Conservation (phyloP, 1,139 yeast genomes). For the Tardiomyces digboiensis region DNA sequence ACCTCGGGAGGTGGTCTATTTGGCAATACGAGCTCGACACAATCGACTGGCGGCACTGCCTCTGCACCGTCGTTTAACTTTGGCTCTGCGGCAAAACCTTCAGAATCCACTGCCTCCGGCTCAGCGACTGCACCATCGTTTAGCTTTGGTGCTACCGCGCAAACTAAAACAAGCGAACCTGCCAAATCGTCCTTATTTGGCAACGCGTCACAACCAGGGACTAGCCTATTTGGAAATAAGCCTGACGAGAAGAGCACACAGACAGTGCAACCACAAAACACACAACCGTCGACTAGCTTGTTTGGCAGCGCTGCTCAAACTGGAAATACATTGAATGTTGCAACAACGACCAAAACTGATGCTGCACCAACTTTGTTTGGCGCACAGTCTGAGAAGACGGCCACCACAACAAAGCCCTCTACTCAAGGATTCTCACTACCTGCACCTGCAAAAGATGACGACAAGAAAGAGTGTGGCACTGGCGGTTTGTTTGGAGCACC, state of each 20-base stretch:
- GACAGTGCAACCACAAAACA: neutral
- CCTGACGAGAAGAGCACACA: neutral
- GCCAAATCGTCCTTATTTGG: neutral
- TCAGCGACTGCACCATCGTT: neutral
- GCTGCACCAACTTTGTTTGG: neutral
- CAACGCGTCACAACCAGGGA: neutral
- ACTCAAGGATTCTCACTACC: too few relatives aligned
- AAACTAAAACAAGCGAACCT: neutral
- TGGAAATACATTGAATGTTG: conserved; percentile 1
- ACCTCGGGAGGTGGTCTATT: too few relatives aligned
- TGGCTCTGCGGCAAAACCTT: too few relatives aligned
- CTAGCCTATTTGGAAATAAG: conserved; percentile 3
- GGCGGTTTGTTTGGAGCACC: conserved; percentile 1
- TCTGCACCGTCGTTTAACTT: too few relatives aligned
- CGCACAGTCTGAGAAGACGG: too few relatives aligned
- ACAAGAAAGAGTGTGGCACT: conserved; percentile 1
- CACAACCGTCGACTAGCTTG: conserved; percentile 7
- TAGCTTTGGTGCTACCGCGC: neutral
- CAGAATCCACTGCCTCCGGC: too few relatives aligned
- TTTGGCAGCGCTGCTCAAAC: conserved; percentile 8
- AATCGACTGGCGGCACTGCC: too few relatives aligned
- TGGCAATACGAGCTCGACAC: too few relatives aligned
- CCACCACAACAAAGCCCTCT: too few relatives aligned
- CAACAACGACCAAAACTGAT: neutral
- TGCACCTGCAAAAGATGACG: too few relatives aligned